Conservation (phyloP, 108 stramenopile genomes). For the Conticribra guillardii region DNA sequence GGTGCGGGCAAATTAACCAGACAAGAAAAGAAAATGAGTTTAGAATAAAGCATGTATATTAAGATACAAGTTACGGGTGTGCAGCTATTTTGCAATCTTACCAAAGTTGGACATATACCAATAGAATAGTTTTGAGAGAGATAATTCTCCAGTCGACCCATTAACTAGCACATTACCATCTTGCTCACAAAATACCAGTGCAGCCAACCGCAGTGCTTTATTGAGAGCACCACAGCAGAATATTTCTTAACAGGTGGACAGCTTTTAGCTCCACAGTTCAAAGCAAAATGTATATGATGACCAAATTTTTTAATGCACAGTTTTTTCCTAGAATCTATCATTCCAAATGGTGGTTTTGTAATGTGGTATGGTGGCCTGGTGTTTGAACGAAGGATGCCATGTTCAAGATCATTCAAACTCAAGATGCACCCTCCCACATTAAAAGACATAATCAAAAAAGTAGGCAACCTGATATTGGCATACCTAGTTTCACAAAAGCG, state of each 20-base stretch:
- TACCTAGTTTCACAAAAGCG: conserved; percentile 68
- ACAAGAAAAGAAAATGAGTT: background rate
- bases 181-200: conserved; percentile 55
- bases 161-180: conserved; percentile 52
- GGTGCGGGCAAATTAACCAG: background rate
- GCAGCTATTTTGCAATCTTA: no score
- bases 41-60: background rate
- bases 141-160: conserved; percentile 18
- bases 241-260: conserved; percentile 73
- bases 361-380: conserved; percentile 35
- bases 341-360: conserved; percentile 11
- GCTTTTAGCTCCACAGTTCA: conserved; percentile 73
- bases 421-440: conserved; percentile 46
- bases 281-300: conserved; percentile 76
- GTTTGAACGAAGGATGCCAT: conserved; percentile 75
- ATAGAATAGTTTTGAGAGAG: conserved; percentile 51
- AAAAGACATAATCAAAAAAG: conserved; percentile 54
- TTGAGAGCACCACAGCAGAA: conserved; percentile 47
- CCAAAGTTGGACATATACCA: conserved; percentile 65
- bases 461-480: conserved; percentile 38
- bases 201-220: conserved; percentile 55
- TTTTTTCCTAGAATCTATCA: conserved; percentile 11
- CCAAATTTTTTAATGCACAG: conserved; percentile 40
- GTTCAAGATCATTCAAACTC: conserved; percentile 68
- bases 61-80: no score